Base-by-base conservation (phyloP, 2,329 filamentous ascomycete genomes). In the Polytolypa hystricis region DNA sequence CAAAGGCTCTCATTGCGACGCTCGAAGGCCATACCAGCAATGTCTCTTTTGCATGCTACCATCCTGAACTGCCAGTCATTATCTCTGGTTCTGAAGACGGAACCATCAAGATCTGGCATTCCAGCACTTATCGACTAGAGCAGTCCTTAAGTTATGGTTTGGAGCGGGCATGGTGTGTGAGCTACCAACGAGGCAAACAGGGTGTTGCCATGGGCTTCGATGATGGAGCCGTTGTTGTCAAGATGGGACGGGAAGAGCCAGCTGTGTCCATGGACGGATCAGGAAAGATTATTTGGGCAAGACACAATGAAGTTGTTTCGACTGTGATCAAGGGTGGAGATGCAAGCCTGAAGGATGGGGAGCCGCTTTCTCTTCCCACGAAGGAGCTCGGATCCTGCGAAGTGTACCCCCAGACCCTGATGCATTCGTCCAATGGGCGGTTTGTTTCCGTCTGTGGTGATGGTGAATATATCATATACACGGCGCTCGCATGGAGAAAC, bases 401-500 rank as follows among this genome's bases (percentile, higher is more conserved):
- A 65, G 81, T 98, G 29, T 98, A 95, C 61, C 91, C 91, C 1
- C 87, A 95, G 56, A 93, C 86, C 0, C 73, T 98, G 35, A 74
- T 85, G 23, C 91, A 98, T 65, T 95, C 87, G n/a, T 84, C 91
- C 23, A 98, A 98, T 50, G 86, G 86, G 35, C 78, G 86, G 42
- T 91, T 91, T 48, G 84, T 91, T 33, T 82, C 82, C 12, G 80
- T 87, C 2, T 96, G 89, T 47, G 91, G 91, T 47, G 91, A 98
- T 57, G 91, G 91, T 44, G 91, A 98, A 62, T 98, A 95, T 65
- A 96, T 96, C 58, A 94, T 96, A 53, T 96, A 96, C 67, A 96
- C 91, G 18, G 87, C 91, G 38, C 73, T 96, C 40, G 89, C 89
- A 3, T 93, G 93, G 74, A 79, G 91, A 57, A 96, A 98, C 65